Conservation (phyloP, 495 filamentous ascomycete genomes). For the Penicillium steckii region DNA sequence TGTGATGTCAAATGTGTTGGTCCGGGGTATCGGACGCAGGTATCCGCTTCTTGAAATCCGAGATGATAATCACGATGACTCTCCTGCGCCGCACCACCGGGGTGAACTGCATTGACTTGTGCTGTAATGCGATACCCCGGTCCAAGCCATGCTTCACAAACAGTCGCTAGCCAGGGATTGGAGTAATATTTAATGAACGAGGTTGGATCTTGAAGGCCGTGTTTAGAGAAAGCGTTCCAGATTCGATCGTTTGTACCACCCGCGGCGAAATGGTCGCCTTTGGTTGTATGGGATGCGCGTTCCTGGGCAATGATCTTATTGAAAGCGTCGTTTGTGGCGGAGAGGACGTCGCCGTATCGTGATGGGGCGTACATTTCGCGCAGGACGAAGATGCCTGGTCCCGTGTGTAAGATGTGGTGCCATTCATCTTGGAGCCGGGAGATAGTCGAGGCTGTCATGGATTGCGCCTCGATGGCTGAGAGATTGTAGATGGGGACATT, state of each 20-base stretch:
- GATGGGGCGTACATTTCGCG: constrained; percentile 40
- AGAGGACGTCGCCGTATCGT: constrained; percentile 30
- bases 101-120: constrained; percentile 56
- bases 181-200: constrained; percentile 53
- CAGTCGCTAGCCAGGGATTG: constrained; percentile 49
- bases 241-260: constrained; percentile 50
- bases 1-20: constrained; percentile 44
- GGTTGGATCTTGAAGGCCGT: constrained; percentile 41
- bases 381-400: constrained; percentile 54
- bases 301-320: constrained; percentile 45
- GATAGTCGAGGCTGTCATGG: constrained; percentile 14
- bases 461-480: constrained; percentile 19
- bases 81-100: constrained; percentile 49
- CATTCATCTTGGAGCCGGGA: constrained; percentile 52
- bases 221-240: constrained; percentile 60
- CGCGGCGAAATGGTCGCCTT: constrained; percentile 56
- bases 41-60: constrained; percentile 46
- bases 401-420: constrained; percentile 50
- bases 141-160: constrained; percentile 50
- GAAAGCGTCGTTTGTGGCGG: constrained; percentile 41
- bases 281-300: constrained; percentile 13
- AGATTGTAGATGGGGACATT: constrained; percentile 57
- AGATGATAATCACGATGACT: constrained; percentile 59
- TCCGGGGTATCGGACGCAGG: constrained; percentile 37
- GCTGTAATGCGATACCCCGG: constrained; percentile 52